Conservation (phyloP, 306 rosid species). For the Carpinus viminea region DNA sequence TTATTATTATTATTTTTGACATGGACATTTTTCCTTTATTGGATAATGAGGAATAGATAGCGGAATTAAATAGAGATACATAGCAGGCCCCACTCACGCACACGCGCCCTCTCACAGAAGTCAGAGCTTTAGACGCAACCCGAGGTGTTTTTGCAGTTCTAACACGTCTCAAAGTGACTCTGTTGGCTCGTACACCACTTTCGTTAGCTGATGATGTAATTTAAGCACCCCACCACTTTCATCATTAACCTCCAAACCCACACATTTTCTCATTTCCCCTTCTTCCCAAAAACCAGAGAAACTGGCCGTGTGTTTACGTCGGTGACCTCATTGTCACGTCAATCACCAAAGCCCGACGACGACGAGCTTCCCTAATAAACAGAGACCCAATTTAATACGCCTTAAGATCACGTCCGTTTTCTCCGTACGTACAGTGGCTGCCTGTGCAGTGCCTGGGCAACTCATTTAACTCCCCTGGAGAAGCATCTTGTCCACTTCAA, state of each 20-base stretch:
- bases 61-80: background rate
- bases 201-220: background rate
- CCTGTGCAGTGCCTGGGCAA: background rate
- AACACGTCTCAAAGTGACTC: constrained; percentile 27
- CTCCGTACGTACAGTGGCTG: background rate
- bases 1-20: no score
- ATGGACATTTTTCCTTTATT: no score
- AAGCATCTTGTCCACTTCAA: background rate
- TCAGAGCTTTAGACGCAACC: background rate
- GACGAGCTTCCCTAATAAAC: no score
- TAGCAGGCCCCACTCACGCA: background rate
- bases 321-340: background rate
- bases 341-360: no score
- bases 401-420: background rate
- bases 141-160: constrained; percentile 42
- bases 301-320: background rate
- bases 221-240: background rate
- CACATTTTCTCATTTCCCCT: background rate
- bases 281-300: background rate
- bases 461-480: background rate
- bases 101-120: background rate
- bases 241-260: constrained; percentile 9
- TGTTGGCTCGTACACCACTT: background rate
- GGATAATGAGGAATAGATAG: background rate
- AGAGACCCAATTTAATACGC: background rate